Base-by-base conservation (phyloP, 441 rosid species). In the Populus tomentosa region DNA sequence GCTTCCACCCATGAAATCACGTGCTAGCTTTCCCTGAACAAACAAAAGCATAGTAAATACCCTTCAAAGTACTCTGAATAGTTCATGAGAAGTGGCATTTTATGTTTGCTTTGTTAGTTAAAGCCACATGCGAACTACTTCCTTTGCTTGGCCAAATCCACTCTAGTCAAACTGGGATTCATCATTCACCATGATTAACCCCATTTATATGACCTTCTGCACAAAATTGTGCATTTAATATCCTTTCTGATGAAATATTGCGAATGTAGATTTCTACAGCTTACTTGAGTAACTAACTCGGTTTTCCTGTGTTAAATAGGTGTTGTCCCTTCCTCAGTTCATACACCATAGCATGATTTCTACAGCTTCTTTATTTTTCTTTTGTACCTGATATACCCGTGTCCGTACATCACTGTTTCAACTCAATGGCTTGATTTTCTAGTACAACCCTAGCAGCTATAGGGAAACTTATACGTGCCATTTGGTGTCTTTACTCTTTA, bases 241-340 rank as follows among this genome's bases (percentile, higher is more conserved):
- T 14, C 26, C 65, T 24, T 35, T 77, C 3, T 64, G 65, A 77
- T 28, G 64, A 65, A 33, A 62, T 71, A 9, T 77, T 68, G 50
- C 13, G 53, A 46, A 77, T 21, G 62, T 63, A 62, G 74, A 13
- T 62, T 62, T 26, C 75, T 28, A 9, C 46, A 65, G 71, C 56
- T 77, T 23, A 3, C 18, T 20, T 7, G 35, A 71, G 18, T 65
- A 30, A 32, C 18, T 70, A 46, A 16, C 18, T 50, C 3, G 6
- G 53, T 72, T 78, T 70, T 46, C 68, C 50, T 11, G 14, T 70
- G 67, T 61, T 56, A 67, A 30, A 36, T 33, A 30, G 28, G 24
- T 61, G 33, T 9, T 21, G 23, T 21, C 14, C 6, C 10, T 42
- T 69, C 75, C 28, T 14, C 9, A 30, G 23, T 71, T 32, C 10